Conservation (phyloP, 345 rosid species). For the Mangifera indica region DNA sequence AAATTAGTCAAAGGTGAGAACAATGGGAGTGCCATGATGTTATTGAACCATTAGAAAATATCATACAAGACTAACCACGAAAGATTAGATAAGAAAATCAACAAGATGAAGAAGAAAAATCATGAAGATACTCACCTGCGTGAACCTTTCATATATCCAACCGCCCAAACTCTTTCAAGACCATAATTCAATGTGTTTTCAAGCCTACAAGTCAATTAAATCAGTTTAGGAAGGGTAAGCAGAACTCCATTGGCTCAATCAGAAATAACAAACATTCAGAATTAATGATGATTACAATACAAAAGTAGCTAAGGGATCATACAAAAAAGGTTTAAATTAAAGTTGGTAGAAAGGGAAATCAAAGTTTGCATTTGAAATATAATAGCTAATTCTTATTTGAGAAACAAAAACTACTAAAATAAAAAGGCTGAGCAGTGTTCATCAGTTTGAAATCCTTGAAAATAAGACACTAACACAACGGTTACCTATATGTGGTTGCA, state of each 20-base stretch:
- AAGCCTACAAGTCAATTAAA: too few relatives aligned
- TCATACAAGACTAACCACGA: background rate
- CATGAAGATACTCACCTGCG: conserved; percentile 61
- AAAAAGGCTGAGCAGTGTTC: background rate
- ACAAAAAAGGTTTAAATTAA: background rate
- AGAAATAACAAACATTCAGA: background rate
- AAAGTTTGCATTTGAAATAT: background rate
- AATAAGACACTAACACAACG: background rate
- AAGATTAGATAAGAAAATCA: background rate
- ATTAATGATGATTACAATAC: background rate
- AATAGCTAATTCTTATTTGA: too few relatives aligned
- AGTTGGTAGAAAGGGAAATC: background rate
- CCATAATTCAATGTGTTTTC: too few relatives aligned
- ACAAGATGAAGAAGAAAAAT: background rate
- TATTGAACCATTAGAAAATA: conserved; percentile 8
- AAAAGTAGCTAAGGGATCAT: background rate
- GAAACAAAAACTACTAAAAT: background rate
- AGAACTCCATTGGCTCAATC: background rate
- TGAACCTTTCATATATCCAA: conserved; percentile 83
- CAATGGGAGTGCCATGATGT: background rate
- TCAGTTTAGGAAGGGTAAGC: background rate
- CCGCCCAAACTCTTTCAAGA: too few relatives aligned
- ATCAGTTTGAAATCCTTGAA: background rate
- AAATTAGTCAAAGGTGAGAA: too few relatives aligned
- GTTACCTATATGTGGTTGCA: conserved; percentile 80